Conservation (phyloP, 2,329 filamentous ascomycete genomes). For the Pseudopithomyces chartarum region DNA sequence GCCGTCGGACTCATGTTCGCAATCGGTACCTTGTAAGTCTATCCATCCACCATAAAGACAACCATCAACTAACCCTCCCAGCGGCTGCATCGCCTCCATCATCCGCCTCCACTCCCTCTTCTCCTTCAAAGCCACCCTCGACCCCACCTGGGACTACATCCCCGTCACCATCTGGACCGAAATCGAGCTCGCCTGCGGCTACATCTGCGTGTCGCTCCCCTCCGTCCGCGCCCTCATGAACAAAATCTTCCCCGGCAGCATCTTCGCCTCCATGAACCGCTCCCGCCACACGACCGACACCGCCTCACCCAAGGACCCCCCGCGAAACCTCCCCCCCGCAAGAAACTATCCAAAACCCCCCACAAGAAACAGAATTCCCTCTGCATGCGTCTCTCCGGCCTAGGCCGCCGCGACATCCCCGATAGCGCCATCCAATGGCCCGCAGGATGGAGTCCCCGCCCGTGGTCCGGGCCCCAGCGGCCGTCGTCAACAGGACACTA, state of each 20-base stretch:
- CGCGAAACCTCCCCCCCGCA: not conserved
- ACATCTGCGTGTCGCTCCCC: slow-evolving; percentile 21
- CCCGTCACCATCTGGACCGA: slow-evolving; percentile 28
- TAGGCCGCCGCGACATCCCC: not conserved
- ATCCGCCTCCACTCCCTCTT: slow-evolving; percentile 26
- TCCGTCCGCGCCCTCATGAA: slow-evolving; percentile 22
- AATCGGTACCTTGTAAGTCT: slow-evolving; percentile 21
- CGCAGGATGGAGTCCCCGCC: not conserved
- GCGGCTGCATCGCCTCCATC: slow-evolving; percentile 25
- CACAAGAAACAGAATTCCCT: not conserved
- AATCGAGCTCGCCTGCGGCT: slow-evolving; percentile 21
- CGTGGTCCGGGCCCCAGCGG: not conserved
- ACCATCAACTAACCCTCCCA: not conserved
- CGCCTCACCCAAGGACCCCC: not conserved
- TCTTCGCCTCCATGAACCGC: slow-evolving; percentile 5
- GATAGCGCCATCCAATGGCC: not conserved
- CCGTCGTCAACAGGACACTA: not conserved
- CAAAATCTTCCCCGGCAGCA: slow-evolving; percentile 8
- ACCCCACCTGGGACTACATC: slow-evolving; percentile 30
- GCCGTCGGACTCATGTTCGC: slow-evolving; percentile 29
- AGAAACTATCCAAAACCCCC: not conserved
- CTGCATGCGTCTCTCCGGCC: not conserved
- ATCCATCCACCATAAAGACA: too few species aligned
- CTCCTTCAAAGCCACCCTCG: slow-evolving; percentile 23
- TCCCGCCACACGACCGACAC: not conserved